These are phyloP conservation scores for Knoxdaviesia capensis DNA, from an alignment of 2,329 filamentous ascomycete species.

Conservation along the genomic window DNA sequence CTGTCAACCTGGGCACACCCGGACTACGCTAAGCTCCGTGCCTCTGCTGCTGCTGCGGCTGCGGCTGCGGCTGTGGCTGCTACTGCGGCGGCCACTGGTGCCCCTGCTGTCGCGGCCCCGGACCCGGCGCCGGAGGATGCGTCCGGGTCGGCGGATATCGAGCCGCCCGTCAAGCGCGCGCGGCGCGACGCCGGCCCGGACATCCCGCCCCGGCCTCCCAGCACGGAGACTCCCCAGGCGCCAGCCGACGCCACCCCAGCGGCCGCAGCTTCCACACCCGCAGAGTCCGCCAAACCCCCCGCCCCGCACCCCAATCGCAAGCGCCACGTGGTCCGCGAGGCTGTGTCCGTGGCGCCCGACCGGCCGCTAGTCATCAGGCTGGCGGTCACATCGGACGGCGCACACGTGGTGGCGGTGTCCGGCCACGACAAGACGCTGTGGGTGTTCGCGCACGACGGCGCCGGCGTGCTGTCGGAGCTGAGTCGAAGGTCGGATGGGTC, in stretches of 20 bases:
- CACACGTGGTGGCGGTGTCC: slow-evolving; percentile 58
- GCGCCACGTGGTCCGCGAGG: slow-evolving; percentile 11
- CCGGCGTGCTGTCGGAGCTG: slow-evolving; percentile 41
- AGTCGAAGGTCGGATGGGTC: slow-evolving; percentile 42
- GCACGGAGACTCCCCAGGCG: slow-evolving; percentile 7
- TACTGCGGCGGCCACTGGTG: slow-evolving; percentile 5
- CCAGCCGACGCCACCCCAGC: slow-evolving; percentile 7
- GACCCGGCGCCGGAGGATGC: slow-evolving; percentile 8
- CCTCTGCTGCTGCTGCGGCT: slow-evolving; percentile 7
- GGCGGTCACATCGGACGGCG: slow-evolving; percentile 38
- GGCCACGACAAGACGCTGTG: slow-evolving; percentile 83
- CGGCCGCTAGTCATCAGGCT: slow-evolving; percentile 50
- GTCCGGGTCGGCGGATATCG: slow-evolving; percentile 1
- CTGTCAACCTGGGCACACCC: slow-evolving; percentile 42
- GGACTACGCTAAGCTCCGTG: slow-evolving; percentile 13
- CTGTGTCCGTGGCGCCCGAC: slow-evolving; percentile 20
- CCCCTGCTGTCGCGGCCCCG: slow-evolving; percentile 1
- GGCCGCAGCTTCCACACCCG: no score
- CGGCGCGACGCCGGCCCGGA: slow-evolving; percentile 16
- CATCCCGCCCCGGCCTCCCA: slow-evolving; percentile 1
- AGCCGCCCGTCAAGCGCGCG: slow-evolving; percentile 20
- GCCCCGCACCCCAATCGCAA: slow-evolving; percentile 9
- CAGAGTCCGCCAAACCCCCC: no score
- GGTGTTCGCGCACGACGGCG: slow-evolving; percentile 49
- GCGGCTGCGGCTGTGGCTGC: slow-evolving; percentile 11